Evolutionary conservation across 2,329 filamentous ascomycete genomes (phyloP), one percentile per base, ranked within the genome.

Genomic region (Pseudogymnoascus sp.): DNA sequence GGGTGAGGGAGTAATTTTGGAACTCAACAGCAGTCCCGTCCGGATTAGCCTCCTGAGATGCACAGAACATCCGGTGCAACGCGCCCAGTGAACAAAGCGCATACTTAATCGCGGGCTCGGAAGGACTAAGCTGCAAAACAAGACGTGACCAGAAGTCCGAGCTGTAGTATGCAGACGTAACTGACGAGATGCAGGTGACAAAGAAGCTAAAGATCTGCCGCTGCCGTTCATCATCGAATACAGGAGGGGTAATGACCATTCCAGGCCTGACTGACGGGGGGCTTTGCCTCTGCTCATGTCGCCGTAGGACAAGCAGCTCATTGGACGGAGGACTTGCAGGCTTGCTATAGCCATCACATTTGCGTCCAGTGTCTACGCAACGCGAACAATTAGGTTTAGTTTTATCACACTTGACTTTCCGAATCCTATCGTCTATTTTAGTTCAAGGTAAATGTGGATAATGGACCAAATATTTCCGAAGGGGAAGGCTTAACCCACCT

Each of bases 351-450:
- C 71, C 71, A 63, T 73, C 71, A 63, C 72, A 73, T 62, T 70
- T 67, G 53, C 70, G 70, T 16, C 72, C 71, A 38, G 70, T 70
- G 38, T 67, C 66, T 23, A 67, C 63, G 62, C 71, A 73, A 31
- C 71, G 67, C 25, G 69, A 60, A 65, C 72, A 73, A 12, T 38
- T 64, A 2, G 71, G 71, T 61, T 70, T 72, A 4, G 68, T 69
- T 59, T 73, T 71, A 50, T 73, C 72, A 62, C 71, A 73, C 65
- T 73, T 73, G 8, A 73, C 70, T 62, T 69, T 65, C 42, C 72
- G 63, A 16, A 71, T 70, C 63, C 71, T 72, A 38, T 64, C 61
- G 47, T 21, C 12, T 16, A 62, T 53, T 64, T 62, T 64, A 59
- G 23, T 50, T 63, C 21, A 42, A 35, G 59, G 25, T 8, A 60